Evolutionary conservation across 306 rosid genomes (phyloP), one percentile per base, ranked within the genome.

Genomic region (Malus asiatica): DNA sequence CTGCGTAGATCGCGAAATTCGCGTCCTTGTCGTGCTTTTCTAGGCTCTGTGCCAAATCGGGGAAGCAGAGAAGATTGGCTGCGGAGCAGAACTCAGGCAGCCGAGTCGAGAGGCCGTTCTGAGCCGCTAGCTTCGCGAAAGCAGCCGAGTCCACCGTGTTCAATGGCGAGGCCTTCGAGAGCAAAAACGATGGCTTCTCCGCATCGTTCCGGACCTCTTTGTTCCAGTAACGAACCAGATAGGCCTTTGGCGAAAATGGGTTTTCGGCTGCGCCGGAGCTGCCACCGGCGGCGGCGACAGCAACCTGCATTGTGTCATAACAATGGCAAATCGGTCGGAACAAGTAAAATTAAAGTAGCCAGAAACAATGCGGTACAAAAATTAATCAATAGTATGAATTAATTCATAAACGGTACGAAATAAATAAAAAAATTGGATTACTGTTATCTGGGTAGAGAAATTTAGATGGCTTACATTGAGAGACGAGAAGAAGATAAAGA

Each of bases 221-320:
- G 83, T 84, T 88, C 99, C 99, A 96, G 82, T 96, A 96, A 1
- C 99, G 93, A 63, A 76, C 77, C 68, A 88, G 74, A 72, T 52
- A 87, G 9, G 93, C 97, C 68, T 81, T 89, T 0, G 99, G 99
- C 0, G 97, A 79, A 73, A 96, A 96, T 4, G 99, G 99, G 66
- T 81, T 89, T 27, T 84, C 90, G 6, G 73, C 87, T 15, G 74
- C 71, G 30, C 79, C 79, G 57, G 73, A 35, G 53, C 12, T 57
- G 14, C 55, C 65, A 0, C 11, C 72, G 15, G 61, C 73, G 57
- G 6, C 83, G 64, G 86, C 78, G 25, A 18, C 11, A 19, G 68
- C 72, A 38, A 90, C 97, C 99, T 96, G 90, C 96, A 89, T 90
- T 89, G 83, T 73, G 60, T 48, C 53, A 75, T 32, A 75, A 22